Evolutionary conservation across 306 rosid genomes (phyloP), one percentile per base, ranked within the genome.

Genomic region (Nissolia schottii): DNA sequence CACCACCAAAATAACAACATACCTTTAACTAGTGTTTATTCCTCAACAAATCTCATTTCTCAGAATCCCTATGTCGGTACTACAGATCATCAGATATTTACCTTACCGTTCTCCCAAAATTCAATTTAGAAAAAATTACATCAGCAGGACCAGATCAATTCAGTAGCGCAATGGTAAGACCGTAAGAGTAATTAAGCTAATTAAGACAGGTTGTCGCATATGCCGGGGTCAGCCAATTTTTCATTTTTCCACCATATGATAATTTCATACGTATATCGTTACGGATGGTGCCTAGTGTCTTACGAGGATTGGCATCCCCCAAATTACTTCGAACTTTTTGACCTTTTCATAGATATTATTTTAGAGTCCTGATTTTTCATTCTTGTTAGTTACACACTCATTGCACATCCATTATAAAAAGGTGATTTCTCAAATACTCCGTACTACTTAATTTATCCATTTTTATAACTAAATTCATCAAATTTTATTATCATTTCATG

Each of bases 111-210:
- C 67, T 83, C 93, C 0, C 57, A 86, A 25, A 79, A 18, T 72
- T 83, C 88, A 22, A 79, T 88, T 64, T 82, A 74, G 64, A 88
- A 85, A 77, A 89, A 80, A 14, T 77, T 85, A 41, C 90, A 83
- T 46, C 77, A 58, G 20, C 93, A 79, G 41, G 88, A 85, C 37
- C 84, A 80, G 60, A 72, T 79, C 2, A 82, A 83, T 77, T 80
- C 87, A 11, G 63, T 73, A 75, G 80, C 75, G 38, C 84, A 76
- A 48, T 80, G 84, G 87, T 77, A 65, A 76, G 29, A n/a, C n/a
- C n/a, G n/a, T n/a, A n/a, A n/a, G n/a, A n/a, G n/a, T n/a, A n/a
- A n/a, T n/a, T n/a, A n/a, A 54, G 3, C 6, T 8, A 34, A 54
- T 1, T 15, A 19, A 38, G 62, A 45, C 29, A 43, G 55, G 18